Percentiles rank a stretch among this genome's conserved stretches.
Evolutionary conservation across 768 basidiomycete genomes (phyloP).

Genomic region (Kwoniella europaea): DNA sequence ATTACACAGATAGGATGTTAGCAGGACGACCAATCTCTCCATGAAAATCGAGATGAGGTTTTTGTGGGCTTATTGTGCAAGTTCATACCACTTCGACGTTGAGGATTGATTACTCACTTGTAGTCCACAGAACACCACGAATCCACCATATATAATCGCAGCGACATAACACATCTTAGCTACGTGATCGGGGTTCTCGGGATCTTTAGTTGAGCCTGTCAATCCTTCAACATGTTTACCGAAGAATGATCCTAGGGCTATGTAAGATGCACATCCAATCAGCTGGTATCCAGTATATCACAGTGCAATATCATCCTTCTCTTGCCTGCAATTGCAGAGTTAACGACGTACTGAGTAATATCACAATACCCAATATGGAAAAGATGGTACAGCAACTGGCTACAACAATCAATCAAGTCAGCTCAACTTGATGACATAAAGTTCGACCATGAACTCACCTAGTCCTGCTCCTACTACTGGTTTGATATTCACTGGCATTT

Average conservation of each 20-base stretch:
- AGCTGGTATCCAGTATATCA: not conserved
- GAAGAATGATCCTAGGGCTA: slow-evolving; percentile 57
- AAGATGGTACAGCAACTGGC: slow-evolving; percentile 58
- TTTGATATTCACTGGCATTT: slow-evolving; percentile 42
- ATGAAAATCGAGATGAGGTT: too few relatives aligned
- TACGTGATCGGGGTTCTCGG: slow-evolving; percentile 57
- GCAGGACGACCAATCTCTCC: too few relatives aligned
- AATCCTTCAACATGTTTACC: slow-evolving; percentile 57
- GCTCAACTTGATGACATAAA: slow-evolving; percentile 1
- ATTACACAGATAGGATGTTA: not conserved
- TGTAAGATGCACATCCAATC: not conserved
- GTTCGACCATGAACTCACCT: slow-evolving; percentile 36
- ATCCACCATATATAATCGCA: slow-evolving; percentile 58
- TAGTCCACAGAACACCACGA: slow-evolving; percentile 58
- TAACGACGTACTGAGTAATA: slow-evolving; percentile 52
- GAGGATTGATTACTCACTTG: slow-evolving; percentile 51
- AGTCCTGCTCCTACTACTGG: slow-evolving; percentile 55
- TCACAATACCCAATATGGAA: slow-evolving; percentile 57
- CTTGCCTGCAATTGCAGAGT: not conserved
- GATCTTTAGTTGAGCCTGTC: slow-evolving; percentile 58
- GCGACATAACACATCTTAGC: slow-evolving; percentile 59
- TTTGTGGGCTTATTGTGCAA: too few relatives aligned
- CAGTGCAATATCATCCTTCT: not conserved
- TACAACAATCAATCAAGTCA: slow-evolving; percentile 24
- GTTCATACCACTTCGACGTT: too few relatives aligned